These are phyloP conservation scores for Neoboletus subvelutipes DNA, from an alignment of 768 basidiomycete species.

Conservation along the genomic window DNA sequence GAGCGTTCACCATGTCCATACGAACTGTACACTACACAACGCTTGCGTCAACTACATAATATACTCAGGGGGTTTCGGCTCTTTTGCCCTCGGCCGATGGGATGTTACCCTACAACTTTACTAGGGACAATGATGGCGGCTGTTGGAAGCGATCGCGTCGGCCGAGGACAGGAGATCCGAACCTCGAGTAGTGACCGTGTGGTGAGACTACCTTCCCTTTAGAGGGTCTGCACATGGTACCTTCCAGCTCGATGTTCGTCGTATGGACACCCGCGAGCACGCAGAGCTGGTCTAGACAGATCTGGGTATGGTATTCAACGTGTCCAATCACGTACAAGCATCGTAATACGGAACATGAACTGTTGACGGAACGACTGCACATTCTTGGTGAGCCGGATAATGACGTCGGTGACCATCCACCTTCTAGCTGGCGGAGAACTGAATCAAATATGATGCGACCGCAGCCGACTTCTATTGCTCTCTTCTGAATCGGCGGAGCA, in stretches of 20 bases:
- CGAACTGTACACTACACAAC: not conserved
- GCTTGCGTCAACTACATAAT: not conserved
- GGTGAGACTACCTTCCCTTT: not conserved
- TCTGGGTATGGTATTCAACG: not conserved
- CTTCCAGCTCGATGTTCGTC: not conserved
- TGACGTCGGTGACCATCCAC: not conserved
- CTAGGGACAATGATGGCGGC: not conserved
- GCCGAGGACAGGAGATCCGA: constrained; percentile 21
- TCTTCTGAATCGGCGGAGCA: not conserved
- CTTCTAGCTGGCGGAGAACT: not conserved
- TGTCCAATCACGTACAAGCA: not conserved
- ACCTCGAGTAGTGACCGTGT: not conserved
- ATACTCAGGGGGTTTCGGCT: constrained; percentile 16
- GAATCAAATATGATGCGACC: not conserved
- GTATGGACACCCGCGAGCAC: not conserved
- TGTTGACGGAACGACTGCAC: not conserved
- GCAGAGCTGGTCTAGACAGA: not conserved
- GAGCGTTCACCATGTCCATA: constrained; percentile 10
- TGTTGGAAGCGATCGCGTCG: constrained; percentile 6
- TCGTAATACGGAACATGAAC: not conserved
- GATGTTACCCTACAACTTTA: not conserved
- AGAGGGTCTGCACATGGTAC: not conserved
- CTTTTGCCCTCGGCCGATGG: constrained; percentile 23
- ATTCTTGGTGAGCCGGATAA: not conserved
- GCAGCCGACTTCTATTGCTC: not conserved